Percentiles rank a stretch among this genome's conserved stretches.
Evolutionary conservation across 768 basidiomycete genomes (phyloP).

Genomic region (Dacryopinax spathularia): DNA sequence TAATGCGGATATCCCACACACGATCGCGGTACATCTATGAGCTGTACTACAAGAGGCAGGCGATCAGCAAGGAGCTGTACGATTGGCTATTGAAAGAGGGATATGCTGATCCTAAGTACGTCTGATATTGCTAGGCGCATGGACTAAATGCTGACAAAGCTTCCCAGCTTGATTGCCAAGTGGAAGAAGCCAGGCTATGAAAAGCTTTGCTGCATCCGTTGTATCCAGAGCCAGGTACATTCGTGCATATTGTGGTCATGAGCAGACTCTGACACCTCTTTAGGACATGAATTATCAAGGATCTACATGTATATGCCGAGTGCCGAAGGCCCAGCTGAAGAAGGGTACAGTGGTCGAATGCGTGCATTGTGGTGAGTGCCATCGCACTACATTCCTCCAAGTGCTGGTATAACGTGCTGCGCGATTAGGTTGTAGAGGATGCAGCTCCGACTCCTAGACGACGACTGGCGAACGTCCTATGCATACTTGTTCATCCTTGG

Average conservation of each 20-base stretch:
- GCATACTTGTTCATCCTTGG: background rate
- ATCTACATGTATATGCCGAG: slow-evolving; percentile 93
- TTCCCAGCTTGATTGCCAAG: slow-evolving; percentile 77
- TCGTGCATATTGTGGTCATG: background rate
- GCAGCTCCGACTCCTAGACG: slow-evolving; percentile 66
- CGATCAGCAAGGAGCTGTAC: slow-evolving; percentile 78
- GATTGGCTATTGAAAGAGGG: slow-evolving; percentile 97
- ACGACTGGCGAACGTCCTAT: background rate
- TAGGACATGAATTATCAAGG: slow-evolving; percentile 99
- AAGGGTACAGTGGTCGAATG: slow-evolving; percentile 88
- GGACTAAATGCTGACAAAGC: background rate
- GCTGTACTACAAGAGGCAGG: slow-evolving; percentile 95
- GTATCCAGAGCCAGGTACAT: slow-evolving; percentile 80
- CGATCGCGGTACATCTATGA: slow-evolving; percentile 96
- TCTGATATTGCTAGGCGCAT: slow-evolving; percentile 10
- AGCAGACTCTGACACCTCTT: slow-evolving; percentile 5
- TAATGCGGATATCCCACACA: slow-evolving; percentile 95
- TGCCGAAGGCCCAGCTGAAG: slow-evolving; percentile 86
- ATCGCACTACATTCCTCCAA: background rate
- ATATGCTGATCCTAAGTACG: slow-evolving; percentile 91
- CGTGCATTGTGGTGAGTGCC: slow-evolving; percentile 78
- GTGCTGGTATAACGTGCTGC: slow-evolving; percentile 8
- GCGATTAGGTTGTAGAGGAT: slow-evolving; percentile 65
- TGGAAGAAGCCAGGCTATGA: slow-evolving; percentile 99
- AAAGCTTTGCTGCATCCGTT: slow-evolving; percentile 91